These are phyloP conservation scores for Suhomyces guaymorum DNA, from an alignment of 1,139 yeast genomes.

Conservation along the genomic window DNA sequence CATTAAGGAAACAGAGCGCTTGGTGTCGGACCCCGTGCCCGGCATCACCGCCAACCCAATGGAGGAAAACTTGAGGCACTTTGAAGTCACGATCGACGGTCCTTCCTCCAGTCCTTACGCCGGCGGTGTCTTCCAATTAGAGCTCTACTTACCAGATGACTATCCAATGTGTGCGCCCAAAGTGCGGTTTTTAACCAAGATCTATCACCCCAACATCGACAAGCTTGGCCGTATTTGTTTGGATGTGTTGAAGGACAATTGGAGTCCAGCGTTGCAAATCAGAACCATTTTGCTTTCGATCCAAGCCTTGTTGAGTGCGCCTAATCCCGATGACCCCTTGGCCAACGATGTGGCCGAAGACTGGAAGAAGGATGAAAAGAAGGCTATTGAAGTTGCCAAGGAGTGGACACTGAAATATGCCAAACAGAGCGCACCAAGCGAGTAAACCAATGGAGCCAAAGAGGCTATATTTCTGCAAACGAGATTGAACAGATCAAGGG, in stretches of 20 bases:
- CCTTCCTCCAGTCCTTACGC: constrained; percentile 87
- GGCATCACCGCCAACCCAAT: constrained; percentile 93
- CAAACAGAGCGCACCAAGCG: constrained; percentile 5
- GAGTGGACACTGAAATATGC: constrained; percentile 84
- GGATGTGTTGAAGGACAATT: constrained; percentile 85
- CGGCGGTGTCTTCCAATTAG: constrained; percentile 71
- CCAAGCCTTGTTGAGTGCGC: constrained; percentile 92
- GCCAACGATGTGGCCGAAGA: constrained; percentile 97
- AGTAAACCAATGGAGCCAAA: too few relatives aligned
- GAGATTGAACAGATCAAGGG: too few relatives aligned
- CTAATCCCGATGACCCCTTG: constrained; percentile 97
- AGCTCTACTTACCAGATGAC: constrained; percentile 82
- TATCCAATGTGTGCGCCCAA: constrained; percentile 95
- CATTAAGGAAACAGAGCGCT: constrained; percentile 89
- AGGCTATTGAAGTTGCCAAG: constrained; percentile 80
- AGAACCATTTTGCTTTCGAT: constrained; percentile 90
- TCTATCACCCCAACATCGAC: constrained; percentile 96
- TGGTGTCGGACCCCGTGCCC: constrained; percentile 93
- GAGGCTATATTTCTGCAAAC: too few relatives aligned
- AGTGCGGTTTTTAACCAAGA: constrained; percentile 86
- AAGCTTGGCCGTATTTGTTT: constrained; percentile 92
- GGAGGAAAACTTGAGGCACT: constrained; percentile 89
- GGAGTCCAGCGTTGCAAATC: constrained; percentile 99
- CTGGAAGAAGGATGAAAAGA: constrained; percentile 84
- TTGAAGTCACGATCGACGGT: constrained; percentile 83